Conservation (phyloP, 768 basidiomycete genomes). For the Boletus rubescentipes region DNA sequence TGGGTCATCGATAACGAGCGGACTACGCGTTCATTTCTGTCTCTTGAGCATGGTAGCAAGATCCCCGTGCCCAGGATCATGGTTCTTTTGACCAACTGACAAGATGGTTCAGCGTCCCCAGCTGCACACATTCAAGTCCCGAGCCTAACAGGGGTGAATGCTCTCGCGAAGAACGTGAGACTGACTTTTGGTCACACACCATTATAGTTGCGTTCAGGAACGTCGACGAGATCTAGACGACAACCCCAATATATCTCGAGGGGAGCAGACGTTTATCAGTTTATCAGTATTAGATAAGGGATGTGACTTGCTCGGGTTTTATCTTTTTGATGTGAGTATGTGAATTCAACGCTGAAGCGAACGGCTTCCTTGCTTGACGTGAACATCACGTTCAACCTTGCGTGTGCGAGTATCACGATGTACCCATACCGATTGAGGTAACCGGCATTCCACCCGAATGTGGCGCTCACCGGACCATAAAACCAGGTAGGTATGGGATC, state of each 20-base stretch:
- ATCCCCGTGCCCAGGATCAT: too few relatives aligned
- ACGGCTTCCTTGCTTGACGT: background rate
- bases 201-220: background rate
- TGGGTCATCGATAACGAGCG: too few relatives aligned
- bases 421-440: background rate
- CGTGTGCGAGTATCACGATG: background rate
- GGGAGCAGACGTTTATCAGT: background rate
- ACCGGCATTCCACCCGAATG: background rate
- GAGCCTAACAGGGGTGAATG: too few relatives aligned
- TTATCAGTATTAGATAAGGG: slow-evolving; percentile 8
- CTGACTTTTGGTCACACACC: background rate
- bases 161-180: slow-evolving; percentile 4
- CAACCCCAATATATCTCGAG: background rate
- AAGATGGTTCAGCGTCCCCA: too few relatives aligned
- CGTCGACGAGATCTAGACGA: background rate
- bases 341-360: background rate
- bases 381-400: background rate
- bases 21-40: too few relatives aligned
- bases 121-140: too few relatives aligned
- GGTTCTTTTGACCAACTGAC: too few relatives aligned
- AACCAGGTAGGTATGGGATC: background rate
- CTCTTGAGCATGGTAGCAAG: too few relatives aligned
- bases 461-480: slow-evolving; percentile 2
- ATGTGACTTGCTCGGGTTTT: background rate
- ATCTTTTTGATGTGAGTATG: background rate